Evolutionary conservation across 2,329 filamentous ascomycete genomes (phyloP).

Genomic region (Exophiala sideris): DNA sequence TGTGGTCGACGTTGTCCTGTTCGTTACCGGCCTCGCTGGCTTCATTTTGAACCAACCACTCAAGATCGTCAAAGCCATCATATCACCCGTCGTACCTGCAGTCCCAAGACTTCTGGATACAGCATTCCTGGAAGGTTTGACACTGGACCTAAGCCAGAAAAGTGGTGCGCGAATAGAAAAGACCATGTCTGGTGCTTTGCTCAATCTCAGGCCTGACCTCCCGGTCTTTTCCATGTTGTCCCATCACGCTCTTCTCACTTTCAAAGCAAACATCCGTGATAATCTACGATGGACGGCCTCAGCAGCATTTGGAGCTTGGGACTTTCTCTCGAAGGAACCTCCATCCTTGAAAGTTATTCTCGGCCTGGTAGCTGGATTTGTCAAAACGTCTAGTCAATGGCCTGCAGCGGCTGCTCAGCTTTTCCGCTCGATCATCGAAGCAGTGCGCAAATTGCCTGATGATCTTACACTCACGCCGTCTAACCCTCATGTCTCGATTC

Average conservation of each 20-base stretch:
- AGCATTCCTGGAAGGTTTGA: conserved; percentile 15
- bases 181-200: conserved; percentile 18
- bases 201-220: conserved; percentile 54
- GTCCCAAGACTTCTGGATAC: conserved; percentile 17
- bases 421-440: neutral
- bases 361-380: neutral
- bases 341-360: neutral
- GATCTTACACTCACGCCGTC: conserved; percentile 5
- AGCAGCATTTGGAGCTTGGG: conserved; percentile 34
- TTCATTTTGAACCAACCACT: conserved; percentile 42
- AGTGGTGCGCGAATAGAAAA: conserved; percentile 26
- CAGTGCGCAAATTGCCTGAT: neutral
- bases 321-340: neutral
- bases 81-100: conserved; percentile 22
- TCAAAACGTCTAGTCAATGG: conserved; percentile 1
- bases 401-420: neutral
- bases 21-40: conserved; percentile 43
- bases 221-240: conserved; percentile 74
- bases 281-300: neutral
- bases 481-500: neutral
- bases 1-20: conserved; percentile 61
- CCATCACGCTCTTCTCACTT: conserved; percentile 56
- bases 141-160: conserved; percentile 22
- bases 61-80: conserved; percentile 30
- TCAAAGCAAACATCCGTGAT: conserved; percentile 37